Percentiles rank a stretch among this genome's conserved stretches.
These are phyloP conservation scores for Megacollybia marginata DNA, from an alignment of 768 basidiomycete genomes.

Conservation along the genomic window DNA sequence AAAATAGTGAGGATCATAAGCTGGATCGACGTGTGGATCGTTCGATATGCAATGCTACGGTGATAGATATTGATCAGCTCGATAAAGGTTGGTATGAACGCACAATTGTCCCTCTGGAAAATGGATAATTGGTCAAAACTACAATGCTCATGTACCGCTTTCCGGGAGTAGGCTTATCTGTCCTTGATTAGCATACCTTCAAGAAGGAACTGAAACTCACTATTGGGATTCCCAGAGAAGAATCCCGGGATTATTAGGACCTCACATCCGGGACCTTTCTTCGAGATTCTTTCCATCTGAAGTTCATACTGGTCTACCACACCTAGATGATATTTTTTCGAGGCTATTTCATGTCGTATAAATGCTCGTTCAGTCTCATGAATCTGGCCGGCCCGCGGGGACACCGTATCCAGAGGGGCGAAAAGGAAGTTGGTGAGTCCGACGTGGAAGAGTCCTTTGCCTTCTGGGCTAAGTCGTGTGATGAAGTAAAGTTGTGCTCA, in stretches of 20 bases:
- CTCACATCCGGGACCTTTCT: conserved; percentile 9
- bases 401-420: neutral
- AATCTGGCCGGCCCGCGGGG: neutral
- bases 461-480: neutral
- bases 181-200: too few relatives aligned
- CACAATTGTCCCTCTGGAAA: conserved; percentile 30
- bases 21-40: conserved; percentile 11
- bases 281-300: neutral
- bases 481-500: neutral
- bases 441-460: neutral
- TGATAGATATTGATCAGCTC: neutral
- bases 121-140: conserved; percentile 22
- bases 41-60: conserved; percentile 4
- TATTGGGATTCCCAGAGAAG: conserved; percentile 13
- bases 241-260: conserved; percentile 25
- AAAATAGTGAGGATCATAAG: conserved; percentile 16
- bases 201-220: too few relatives aligned
- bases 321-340: conserved; percentile 17
- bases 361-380: conserved; percentile 14
- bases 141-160: neutral
- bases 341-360: conserved; percentile 19
- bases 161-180: too few relatives aligned
- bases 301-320: conserved; percentile 2
- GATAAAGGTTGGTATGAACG: conserved; percentile 1
- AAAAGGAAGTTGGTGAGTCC: neutral